A percentile compares a stretch with the other conserved stretches of the same genome.
Evolutionary conservation across 1,284 basidiomycete species (phyloP).

Genomic region (Moesziomyces globuligerus): DNA sequence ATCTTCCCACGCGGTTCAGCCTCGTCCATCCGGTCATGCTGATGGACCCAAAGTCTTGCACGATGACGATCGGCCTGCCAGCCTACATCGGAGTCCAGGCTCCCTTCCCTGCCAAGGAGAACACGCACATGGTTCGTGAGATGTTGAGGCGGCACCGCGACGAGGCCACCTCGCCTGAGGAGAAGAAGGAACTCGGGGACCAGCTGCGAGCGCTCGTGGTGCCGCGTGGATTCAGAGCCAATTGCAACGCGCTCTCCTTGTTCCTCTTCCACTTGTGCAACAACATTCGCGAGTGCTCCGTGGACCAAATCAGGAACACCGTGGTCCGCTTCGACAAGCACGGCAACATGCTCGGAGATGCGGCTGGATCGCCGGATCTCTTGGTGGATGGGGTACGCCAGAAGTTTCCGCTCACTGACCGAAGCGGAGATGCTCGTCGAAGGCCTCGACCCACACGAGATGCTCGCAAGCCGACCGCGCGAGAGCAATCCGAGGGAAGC

Average conservation of each 20-base stretch:
- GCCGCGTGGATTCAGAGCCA: conserved; percentile 14
- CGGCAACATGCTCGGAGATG: background rate
- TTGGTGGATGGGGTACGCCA: no score
- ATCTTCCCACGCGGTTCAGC: background rate
- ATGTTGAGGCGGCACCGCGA: conserved; percentile 10
- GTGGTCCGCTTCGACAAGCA: background rate
- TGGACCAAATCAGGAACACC: background rate
- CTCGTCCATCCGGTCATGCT: conserved; percentile 6
- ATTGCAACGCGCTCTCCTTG: background rate
- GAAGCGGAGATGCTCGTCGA: no score
- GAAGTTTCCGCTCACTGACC: no score
- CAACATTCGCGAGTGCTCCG: background rate
- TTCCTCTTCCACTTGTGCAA: conserved; percentile 8
- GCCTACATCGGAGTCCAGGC: conserved; percentile 17
- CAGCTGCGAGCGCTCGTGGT: conserved; percentile 13
- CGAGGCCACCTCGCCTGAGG: background rate
- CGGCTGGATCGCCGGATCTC: no score
- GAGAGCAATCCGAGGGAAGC: no score
- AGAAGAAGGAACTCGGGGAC: conserved; percentile 1
- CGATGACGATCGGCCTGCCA: conserved; percentile 18
- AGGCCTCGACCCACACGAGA: no score
- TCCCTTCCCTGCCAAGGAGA: conserved; percentile 8
- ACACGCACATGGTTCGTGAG: background rate
- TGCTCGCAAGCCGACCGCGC: background rate
- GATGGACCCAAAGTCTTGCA: conserved; percentile 8